Evolutionary conservation across 2,329 filamentous ascomycete species (phyloP).

Genomic region (Neofusicoccum sp.): DNA sequence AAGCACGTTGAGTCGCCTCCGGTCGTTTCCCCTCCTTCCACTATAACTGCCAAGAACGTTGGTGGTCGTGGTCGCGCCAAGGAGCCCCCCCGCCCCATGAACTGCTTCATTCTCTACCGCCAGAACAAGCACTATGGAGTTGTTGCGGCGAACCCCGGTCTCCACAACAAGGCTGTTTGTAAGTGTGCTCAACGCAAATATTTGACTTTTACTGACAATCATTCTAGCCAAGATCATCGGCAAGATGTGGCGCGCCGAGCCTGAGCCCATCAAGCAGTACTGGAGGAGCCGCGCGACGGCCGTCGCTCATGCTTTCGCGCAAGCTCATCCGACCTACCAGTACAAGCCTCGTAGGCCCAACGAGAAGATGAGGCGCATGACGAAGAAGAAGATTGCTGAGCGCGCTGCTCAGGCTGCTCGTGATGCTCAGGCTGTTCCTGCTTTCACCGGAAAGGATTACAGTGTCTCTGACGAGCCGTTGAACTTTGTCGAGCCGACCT

Average conservation of each 20-base stretch:
- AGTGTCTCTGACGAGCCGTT: neutral
- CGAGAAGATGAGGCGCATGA: neutral
- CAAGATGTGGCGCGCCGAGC: neutral
- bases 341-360: neutral
- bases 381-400: neutral
- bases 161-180: conserved; percentile 15
- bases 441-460: neutral
- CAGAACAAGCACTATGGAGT: neutral
- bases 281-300: neutral
- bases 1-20: too few relatives aligned
- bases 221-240: conserved; percentile 12
- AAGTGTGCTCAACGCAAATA: neutral
- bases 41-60: too few relatives aligned
- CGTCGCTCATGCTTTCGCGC: neutral
- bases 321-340: neutral
- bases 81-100: neutral
- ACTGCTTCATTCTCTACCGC: conserved; percentile 15
- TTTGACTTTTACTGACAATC: neutral
- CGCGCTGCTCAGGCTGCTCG: neutral
- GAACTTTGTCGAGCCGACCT: neutral
- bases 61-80: neutral
- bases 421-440: too few relatives aligned
- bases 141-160: neutral
- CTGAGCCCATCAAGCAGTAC: neutral
- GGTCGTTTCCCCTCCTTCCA: too few relatives aligned